Conservation (phyloP, 148 eudicot species). For the Hydrangea macrophylla region DNA sequence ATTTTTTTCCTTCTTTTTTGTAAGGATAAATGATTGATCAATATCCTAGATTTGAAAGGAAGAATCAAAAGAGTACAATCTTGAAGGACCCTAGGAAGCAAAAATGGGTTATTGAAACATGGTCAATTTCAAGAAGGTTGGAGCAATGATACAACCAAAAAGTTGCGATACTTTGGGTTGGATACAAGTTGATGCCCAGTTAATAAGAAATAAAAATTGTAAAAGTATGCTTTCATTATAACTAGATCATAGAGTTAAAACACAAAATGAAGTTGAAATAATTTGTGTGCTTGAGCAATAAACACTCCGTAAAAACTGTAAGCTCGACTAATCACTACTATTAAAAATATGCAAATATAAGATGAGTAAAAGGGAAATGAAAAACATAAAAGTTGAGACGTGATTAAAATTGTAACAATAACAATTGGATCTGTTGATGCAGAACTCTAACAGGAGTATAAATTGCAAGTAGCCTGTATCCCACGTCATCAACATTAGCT, state of each 20-base stretch:
- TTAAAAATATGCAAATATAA: neutral
- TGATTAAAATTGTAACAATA: conserved; percentile 51
- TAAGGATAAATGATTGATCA: no score
- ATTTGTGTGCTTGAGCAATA: neutral
- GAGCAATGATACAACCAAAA: no score
- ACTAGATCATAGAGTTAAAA: neutral
- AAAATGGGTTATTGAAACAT: no score
- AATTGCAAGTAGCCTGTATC: conserved; percentile 85
- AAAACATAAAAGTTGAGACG: neutral
- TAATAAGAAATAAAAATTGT: no score
- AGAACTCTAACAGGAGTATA: conserved; percentile 93
- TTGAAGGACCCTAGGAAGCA: no score
- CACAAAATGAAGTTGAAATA: neutral
- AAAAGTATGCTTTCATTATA: neutral
- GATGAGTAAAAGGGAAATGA: conserved; percentile 1
- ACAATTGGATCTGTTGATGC: conserved; percentile 91
- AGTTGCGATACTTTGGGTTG: no score
- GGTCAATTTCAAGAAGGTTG: no score
- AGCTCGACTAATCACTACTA: neutral
- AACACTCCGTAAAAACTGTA: neutral
- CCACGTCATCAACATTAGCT: conserved; percentile 99
- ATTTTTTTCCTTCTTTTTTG: no score
- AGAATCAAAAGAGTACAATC: no score
- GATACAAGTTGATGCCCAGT: no score
- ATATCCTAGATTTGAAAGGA: no score